Percentiles rank a stretch among this genome's conserved stretches.
These are phyloP conservation scores for Clavaria fumosa DNA, from an alignment of 768 basidiomycete species.

Conservation along the genomic window DNA sequence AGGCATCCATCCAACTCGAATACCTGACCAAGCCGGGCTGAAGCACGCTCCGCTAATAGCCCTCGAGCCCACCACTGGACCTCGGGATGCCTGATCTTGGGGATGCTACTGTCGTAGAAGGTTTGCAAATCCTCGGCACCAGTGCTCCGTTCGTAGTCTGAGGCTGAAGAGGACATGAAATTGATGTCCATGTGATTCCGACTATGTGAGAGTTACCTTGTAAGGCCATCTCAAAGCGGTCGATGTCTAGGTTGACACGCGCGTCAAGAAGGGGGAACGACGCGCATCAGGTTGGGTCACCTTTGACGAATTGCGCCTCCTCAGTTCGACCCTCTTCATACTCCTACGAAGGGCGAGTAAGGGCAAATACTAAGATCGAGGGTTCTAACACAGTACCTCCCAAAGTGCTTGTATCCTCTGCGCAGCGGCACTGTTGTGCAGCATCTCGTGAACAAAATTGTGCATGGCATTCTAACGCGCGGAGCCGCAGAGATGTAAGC, in stretches of 20 bases:
- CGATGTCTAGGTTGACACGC: conserved; percentile 41
- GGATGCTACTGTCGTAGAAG: conserved; percentile 74
- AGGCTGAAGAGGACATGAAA: conserved; percentile 25
- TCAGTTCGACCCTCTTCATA: conserved; percentile 61
- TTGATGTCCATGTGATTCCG: not conserved
- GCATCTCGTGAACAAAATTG: conserved; percentile 78
- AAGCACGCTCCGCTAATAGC: conserved; percentile 37
- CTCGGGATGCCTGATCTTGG: conserved; percentile 54
- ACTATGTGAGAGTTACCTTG: conserved; percentile 35
- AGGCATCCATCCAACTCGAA: too few relatives aligned
- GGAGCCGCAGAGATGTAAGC: not conserved
- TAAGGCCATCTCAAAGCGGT: conserved; percentile 76
- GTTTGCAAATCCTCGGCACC: conserved; percentile 36
- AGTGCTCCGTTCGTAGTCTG: conserved; percentile 55
- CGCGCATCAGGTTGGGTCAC: conserved; percentile 18
- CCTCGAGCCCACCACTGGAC: conserved; percentile 55
- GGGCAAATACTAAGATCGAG: not conserved
- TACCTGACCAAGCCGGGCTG: too few relatives aligned
- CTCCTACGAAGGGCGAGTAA: conserved; percentile 33
- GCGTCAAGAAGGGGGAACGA: not conserved
- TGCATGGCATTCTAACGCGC: conserved; percentile 66
- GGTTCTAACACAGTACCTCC: conserved; percentile 29
- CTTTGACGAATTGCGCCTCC: conserved; percentile 83
- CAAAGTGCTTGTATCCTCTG: conserved; percentile 55
- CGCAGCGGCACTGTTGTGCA: conserved; percentile 60